Base-by-base conservation (phyloP, 257 asterid genomes). In the Solanum gracilifrons region DNA sequence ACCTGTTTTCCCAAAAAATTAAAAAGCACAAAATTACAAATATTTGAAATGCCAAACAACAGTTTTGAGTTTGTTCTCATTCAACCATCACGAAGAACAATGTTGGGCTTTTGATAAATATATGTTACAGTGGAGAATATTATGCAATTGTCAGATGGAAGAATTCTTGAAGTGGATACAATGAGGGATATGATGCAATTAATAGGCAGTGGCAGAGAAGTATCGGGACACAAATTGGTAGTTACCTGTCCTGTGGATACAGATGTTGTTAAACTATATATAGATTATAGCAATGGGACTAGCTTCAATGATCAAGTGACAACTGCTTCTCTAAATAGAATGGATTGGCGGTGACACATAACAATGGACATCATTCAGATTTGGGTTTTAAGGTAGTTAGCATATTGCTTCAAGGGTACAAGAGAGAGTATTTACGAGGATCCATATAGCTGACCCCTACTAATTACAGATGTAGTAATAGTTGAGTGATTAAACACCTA, bases 1-100 rank as follows among this genome's bases (percentile, higher is more conserved):
- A 43, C 91, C 98, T 95, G 93, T 90, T 87, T 82, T 89, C 75
- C 73, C 43, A 11, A 35, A 82, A 82, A 48, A 48, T 9, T 18
- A 29, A 82, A 46, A 48, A 82, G 85, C 85, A 82, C 9, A 82
- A 60, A 82, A 82, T 48, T 48, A 32, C 20, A 48, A 29, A 82
- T 18, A 48, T 29, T 29, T 18, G 71, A 48, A 55, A 48, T 82
- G n/a, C 69, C 20, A 46, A 82, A 48, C 27, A 43, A 8, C 68
- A 18, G 25, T 21, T 21, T 51, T 20, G 69, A 37, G 12, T 82
- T 82, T 82, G 29, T 55, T 29, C 41, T 82, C 43, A 48, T 29
- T 29, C 69, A 29, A 48, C 27, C 29, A 48, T 82, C 21, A 29
- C 6, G 18, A 82, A 48, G 69, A 82, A 31, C 21, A 46, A 31